Evolutionary conservation across 2,329 filamentous ascomycete genomes (phyloP).

Genomic region (Xylaria sp.): DNA sequence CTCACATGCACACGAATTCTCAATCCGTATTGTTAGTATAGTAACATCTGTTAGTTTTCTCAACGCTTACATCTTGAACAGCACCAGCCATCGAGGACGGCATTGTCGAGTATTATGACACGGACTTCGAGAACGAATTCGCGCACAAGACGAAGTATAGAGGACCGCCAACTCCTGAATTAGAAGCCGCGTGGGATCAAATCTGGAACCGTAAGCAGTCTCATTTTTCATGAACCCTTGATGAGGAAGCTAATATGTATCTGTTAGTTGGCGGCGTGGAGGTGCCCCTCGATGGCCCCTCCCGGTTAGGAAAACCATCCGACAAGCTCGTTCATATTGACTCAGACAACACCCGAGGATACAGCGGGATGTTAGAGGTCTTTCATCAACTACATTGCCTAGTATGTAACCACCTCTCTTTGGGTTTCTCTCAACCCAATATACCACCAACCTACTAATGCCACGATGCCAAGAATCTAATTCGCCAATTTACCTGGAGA

Average conservation of each 20-base stretch:
- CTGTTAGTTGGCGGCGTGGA: conserved; percentile 18
- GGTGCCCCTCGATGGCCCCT: conserved; percentile 20
- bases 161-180: conserved; percentile 20
- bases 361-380: conserved; percentile 22
- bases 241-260: neutral
- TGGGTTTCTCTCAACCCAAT: neutral
- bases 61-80: conserved; percentile 1
- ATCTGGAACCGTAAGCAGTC: conserved; percentile 23
- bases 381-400: conserved; percentile 31
- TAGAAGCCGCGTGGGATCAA: conserved; percentile 17
- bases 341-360: conserved; percentile 15
- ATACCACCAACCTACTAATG: neutral
- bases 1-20: conserved; percentile 9
- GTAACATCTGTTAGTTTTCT: neutral
- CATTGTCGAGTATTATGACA: conserved; percentile 25
- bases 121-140: conserved; percentile 25
- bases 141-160: conserved; percentile 22
- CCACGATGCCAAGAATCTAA: conserved; percentile 10
- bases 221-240: neutral
- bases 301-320: conserved; percentile 1
- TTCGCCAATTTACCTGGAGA: conserved; percentile 27
- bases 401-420: neutral
- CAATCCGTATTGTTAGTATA: conserved; percentile 19
- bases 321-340: conserved; percentile 7
- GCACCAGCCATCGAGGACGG: conserved; percentile 24